Conservation (phyloP, 352 stramenopile genomes). For the Globisporangium lucens region DNA sequence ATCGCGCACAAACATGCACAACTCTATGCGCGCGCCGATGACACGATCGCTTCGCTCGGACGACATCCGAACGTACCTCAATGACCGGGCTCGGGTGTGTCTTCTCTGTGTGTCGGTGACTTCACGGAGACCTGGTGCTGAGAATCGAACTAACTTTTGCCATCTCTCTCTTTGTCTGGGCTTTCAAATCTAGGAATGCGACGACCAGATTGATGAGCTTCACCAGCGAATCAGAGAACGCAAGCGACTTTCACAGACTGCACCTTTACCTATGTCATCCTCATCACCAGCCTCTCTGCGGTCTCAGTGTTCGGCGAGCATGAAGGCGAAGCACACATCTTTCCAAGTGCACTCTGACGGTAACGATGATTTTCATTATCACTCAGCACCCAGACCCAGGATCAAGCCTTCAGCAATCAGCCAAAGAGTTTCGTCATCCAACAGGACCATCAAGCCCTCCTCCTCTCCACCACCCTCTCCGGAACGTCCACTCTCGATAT, state of each 20-base stretch:
- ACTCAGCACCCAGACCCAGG: neutral
- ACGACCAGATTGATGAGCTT: constrained; percentile 8
- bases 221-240: neutral
- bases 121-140: neutral
- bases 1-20: neutral
- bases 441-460: neutral
- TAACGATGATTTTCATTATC: neutral
- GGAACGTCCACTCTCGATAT: neutral
- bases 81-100: neutral
- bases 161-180: neutral
- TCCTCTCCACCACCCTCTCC: neutral
- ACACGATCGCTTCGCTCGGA: constrained; percentile 3
- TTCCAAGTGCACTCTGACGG: neutral
- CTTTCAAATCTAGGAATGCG: constrained; percentile 3
- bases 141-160: too few species aligned
- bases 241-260: neutral
- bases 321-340: neutral
- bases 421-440: neutral
- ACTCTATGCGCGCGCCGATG: neutral
- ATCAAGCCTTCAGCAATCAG: neutral
- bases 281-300: neutral
- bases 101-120: neutral
- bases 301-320: neutral
- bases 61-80: neutral
- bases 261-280: neutral